Evolutionary conservation across 2,329 filamentous ascomycete genomes (phyloP), one percentile per base, ranked within the genome.

Genomic region (Calonectria pseudoturangicola): DNA sequence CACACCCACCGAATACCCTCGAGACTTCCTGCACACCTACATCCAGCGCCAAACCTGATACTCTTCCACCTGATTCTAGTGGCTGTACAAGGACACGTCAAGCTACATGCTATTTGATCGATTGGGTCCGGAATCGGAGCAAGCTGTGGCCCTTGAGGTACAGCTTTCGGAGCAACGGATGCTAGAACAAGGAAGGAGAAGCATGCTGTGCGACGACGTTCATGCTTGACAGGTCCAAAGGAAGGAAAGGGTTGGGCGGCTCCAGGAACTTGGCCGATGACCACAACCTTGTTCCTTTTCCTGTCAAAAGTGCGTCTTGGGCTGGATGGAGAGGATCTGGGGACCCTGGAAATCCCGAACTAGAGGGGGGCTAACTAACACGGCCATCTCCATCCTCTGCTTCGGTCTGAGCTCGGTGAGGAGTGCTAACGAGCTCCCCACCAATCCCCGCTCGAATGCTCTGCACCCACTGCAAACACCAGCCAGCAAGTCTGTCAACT

Each of bases 201-300:
- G 54, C 16, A 28, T 60, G 54, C 33, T 41, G 54, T 21, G 54
- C 39, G 54, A 33, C 30, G 9, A 39, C 54, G 25, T 60, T 33
- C 33, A 60, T 39, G 7, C 7, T 60, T 60, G 54, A 39, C 54
- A 60, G 21, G 63, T 41, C 21, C 36, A 28, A 45, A 41, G 41
- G 30, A 33, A 5, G 9, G 41, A 27, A 39, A 54, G 16, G 28
- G n/a, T 27, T 43, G 18, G 48, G 15, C 25, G 39, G 36, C 64
- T 47, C 39, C 65, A 67, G 65, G 65, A 67, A 67, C 65, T 67
- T 67, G 65, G 21, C 65, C 65, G 50, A 67, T 30, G 36, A 15
- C 25, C 39, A 28, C 36, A 36, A 28, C 43, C 36, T 16, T 47
- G 36, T 45, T 58, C 39, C 27, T n/a, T 28, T 47, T 27, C 15